Percentiles rank a stretch among this genome's conserved stretches.
phyloP scores from a whole-genome alignment of 495 filamentous ascomycete genomes.

The Aspergillus sclerotiicarbonarius region DNA sequence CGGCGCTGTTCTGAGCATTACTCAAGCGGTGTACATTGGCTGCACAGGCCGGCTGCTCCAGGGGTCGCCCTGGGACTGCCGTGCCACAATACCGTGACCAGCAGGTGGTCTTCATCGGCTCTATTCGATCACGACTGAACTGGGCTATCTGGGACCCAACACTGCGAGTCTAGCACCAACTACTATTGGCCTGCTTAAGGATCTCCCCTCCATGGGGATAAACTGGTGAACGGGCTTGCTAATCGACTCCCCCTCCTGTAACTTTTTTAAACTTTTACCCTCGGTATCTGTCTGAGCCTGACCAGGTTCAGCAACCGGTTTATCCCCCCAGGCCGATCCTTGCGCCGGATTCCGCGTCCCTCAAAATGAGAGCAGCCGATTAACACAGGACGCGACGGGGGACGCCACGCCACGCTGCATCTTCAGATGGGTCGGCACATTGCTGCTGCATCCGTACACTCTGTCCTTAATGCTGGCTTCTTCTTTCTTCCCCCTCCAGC shows the following conservation, averaged over 20 bases:
- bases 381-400: no score
- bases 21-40: conserved; percentile 7
- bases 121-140: background rate
- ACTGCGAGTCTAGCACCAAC: background rate
- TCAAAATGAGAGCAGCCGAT: conserved; percentile 9
- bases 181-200: background rate
- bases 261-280: background rate
- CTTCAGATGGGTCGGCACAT: background rate
- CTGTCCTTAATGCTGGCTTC: background rate
- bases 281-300: background rate
- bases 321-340: background rate
- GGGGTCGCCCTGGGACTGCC: background rate
- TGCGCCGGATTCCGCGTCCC: conserved; percentile 18
- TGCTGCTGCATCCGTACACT: background rate
- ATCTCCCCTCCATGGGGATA: background rate
- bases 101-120: background rate
- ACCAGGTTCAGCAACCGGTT: background rate
- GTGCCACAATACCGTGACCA: background rate
- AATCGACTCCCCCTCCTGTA: background rate
- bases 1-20: conserved; percentile 12
- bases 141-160: background rate
- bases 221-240: background rate
- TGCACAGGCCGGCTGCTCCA: background rate
- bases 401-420: conserved; percentile 14
- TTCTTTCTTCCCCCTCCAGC: background rate